Conservation (phyloP, 1,139 yeast genomes). For the Blastobotrys indianensis region DNA sequence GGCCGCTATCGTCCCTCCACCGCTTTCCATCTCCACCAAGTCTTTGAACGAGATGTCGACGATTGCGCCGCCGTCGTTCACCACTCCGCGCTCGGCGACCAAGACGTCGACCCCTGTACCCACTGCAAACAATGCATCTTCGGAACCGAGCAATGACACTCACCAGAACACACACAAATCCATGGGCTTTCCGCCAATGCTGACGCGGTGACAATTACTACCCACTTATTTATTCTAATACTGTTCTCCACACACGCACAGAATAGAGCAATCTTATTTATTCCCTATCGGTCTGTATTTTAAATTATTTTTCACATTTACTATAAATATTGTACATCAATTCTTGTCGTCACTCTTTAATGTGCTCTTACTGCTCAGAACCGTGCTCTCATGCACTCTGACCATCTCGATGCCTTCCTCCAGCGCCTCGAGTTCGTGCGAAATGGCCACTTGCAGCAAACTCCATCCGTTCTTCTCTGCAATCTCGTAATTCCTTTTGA, state of each 20-base stretch:
- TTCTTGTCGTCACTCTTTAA: neutral
- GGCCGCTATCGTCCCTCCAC: too few relatives aligned
- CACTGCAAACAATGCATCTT: slow-evolving; percentile 16
- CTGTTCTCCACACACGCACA: too few relatives aligned
- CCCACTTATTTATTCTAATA: too few relatives aligned
- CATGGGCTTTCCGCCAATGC: slow-evolving; percentile 31
- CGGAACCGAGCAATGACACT: neutral
- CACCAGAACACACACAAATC: slow-evolving; percentile 19
- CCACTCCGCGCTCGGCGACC: neutral
- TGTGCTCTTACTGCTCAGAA: neutral
- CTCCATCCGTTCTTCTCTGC: slow-evolving; percentile 26
- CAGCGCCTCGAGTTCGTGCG: slow-evolving; percentile 30
- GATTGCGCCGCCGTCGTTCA: slow-evolving; percentile 3
- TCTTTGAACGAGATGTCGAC: neutral
- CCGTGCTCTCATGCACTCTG: neutral
- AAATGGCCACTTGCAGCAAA: slow-evolving; percentile 27
- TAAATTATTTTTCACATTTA: neutral
- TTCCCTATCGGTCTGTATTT: neutral
- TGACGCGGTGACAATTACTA: slow-evolving; percentile 13
- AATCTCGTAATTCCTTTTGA: slow-evolving; percentile 13
- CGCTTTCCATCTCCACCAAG: too few relatives aligned
- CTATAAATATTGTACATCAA: neutral
- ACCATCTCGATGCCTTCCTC: slow-evolving; percentile 18
- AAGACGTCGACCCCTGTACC: slow-evolving; percentile 14
- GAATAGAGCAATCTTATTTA: too few relatives aligned